Conservation (phyloP, 2,329 filamentous ascomycete species). For the Thelonectria discophora region DNA sequence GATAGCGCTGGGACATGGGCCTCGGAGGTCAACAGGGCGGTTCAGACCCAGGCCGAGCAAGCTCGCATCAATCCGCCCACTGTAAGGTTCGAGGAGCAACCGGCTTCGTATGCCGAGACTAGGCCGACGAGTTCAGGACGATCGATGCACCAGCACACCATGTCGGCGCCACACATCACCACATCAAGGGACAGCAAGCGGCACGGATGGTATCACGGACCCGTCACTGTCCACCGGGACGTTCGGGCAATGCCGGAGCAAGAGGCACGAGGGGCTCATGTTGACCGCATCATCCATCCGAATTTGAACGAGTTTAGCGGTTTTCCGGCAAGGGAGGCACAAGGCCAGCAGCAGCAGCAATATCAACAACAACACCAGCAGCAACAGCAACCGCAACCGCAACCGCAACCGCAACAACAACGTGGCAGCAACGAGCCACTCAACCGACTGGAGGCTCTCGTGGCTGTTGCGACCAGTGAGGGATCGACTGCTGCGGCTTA, state of each 20-base stretch:
- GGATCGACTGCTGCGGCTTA: conserved; percentile 54
- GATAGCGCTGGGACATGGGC: conserved; percentile 66
- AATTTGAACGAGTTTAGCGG: conserved; percentile 63
- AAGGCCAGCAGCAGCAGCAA: conserved; percentile 42
- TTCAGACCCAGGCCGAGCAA: conserved; percentile 64
- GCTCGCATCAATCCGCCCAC: conserved; percentile 55
- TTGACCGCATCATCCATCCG: conserved; percentile 67
- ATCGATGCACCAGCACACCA: conserved; percentile 63
- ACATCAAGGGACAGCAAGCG: conserved; percentile 70
- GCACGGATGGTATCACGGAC: conserved; percentile 76
- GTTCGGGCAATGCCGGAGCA: conserved; percentile 41
- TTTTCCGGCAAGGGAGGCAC: conserved; percentile 54
- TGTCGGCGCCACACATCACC: conserved; percentile 65
- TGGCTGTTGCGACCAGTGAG: conserved; percentile 56
- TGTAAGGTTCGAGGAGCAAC: conserved; percentile 63
- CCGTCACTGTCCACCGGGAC: conserved; percentile 51
- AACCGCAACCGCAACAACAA: conserved; percentile 44
- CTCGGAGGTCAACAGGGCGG: conserved; percentile 63
- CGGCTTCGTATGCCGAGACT: conserved; percentile 45
- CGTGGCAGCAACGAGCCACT: conserved; percentile 46
- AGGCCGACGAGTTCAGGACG: conserved; percentile 43
- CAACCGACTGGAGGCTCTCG: conserved; percentile 53
- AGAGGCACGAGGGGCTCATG: conserved; percentile 53
- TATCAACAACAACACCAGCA: conserved; percentile 42
- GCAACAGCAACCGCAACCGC: conserved; percentile 38